These are phyloP conservation scores for Inosperma sp. DNA, from an alignment of 768 basidiomycete species.

Conservation along the genomic window DNA sequence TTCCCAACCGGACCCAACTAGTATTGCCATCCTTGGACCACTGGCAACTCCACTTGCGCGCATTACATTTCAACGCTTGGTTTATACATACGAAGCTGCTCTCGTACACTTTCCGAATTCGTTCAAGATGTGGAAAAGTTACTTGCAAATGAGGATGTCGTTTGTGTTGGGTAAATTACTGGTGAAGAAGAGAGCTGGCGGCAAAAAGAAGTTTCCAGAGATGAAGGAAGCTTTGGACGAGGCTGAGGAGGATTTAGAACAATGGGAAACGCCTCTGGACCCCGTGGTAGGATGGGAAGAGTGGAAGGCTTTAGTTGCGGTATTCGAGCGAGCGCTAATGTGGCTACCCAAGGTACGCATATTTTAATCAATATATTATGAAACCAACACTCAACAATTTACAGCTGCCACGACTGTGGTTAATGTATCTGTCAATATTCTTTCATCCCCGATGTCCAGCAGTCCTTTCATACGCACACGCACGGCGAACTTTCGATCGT, in stretches of 20 bases:
- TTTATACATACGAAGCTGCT: constrained; percentile 92
- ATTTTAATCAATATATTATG: background rate
- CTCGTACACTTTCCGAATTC: constrained; percentile 81
- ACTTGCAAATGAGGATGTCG: constrained; percentile 75
- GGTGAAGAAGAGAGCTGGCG: constrained; percentile 72
- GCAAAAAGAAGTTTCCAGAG: constrained; percentile 87
- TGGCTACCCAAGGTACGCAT: constrained; percentile 82
- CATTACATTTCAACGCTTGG: constrained; percentile 74
- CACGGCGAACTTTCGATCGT: constrained; percentile 90
- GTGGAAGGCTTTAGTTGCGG: constrained; percentile 85
- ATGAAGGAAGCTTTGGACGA: constrained; percentile 89
- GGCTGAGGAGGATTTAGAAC: constrained; percentile 70
- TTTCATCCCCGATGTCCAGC: constrained; percentile 87
- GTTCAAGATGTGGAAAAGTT: constrained; percentile 96
- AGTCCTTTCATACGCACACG: constrained; percentile 80
- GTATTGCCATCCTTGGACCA: constrained; percentile 65
- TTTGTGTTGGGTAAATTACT: constrained; percentile 80
- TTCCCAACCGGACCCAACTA: constrained; percentile 33
- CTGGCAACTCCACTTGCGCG: constrained; percentile 71
- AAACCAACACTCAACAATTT: background rate
- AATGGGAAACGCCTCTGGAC: constrained; percentile 86
- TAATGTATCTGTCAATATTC: constrained; percentile 88
- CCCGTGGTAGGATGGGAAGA: constrained; percentile 93
- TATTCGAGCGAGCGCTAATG: constrained; percentile 90
- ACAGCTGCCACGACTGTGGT: constrained; percentile 91